Conservation (phyloP, 192 early-diverging fungal species). For the Entomortierella parvispora region DNA sequence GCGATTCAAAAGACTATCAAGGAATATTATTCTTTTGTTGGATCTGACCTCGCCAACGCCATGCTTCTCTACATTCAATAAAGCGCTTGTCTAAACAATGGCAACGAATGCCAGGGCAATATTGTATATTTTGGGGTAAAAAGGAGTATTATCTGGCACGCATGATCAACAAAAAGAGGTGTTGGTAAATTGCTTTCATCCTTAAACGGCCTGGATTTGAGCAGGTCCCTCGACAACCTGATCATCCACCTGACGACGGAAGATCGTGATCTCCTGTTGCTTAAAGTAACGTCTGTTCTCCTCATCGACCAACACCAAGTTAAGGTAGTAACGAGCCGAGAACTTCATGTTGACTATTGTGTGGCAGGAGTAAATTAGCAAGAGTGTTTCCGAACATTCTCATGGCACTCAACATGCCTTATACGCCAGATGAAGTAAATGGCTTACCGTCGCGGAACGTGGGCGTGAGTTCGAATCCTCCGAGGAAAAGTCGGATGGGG, state of each 20-base stretch:
- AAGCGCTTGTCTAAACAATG: too few relatives aligned
- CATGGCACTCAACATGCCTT: too few relatives aligned
- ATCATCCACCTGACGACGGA: constrained; percentile 61
- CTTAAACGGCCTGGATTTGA: constrained; percentile 14
- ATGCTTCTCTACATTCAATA: constrained; percentile 40
- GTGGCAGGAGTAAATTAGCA: background rate
- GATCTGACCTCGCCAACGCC: constrained; percentile 33
- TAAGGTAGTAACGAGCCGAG: constrained; percentile 97
- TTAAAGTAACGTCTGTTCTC: constrained; percentile 99
- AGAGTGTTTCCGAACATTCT: too few relatives aligned
- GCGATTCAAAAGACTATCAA: constrained; percentile 2
- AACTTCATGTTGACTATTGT: constrained; percentile 96
- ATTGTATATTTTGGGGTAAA: too few relatives aligned
- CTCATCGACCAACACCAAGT: constrained; percentile 97
- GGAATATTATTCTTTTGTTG: constrained; percentile 40
- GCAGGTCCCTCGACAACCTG: constrained; percentile 15
- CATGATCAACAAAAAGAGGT: too few relatives aligned
- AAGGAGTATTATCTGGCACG: too few relatives aligned
- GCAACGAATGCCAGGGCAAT: too few relatives aligned
- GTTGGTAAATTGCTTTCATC: too few relatives aligned
- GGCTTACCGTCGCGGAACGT: constrained; percentile 85
- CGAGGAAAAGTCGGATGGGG: constrained; percentile 96
- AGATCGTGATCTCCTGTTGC: constrained; percentile 96
- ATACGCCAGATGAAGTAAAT: background rate
- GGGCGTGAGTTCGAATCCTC: constrained; percentile 98